Conservation (phyloP, 495 filamentous ascomycete species). For the Penicillium robsamsonii region DNA sequence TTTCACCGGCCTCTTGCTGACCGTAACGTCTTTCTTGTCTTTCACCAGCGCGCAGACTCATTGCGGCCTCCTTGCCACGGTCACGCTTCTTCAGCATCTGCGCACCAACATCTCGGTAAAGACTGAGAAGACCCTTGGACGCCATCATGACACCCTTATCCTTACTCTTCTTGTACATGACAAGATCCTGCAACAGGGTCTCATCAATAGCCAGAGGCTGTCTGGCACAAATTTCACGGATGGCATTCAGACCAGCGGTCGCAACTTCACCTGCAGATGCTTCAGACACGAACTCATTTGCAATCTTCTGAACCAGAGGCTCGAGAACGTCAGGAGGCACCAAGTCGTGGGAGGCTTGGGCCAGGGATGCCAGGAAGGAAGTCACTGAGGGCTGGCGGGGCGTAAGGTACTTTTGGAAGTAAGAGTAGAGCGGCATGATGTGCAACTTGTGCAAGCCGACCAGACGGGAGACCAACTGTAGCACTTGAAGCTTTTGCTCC, state of each 20-base stretch:
- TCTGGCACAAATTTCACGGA: conserved; percentile 86
- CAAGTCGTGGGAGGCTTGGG: conserved; percentile 85
- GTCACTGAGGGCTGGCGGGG: conserved; percentile 92
- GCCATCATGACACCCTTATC: conserved; percentile 99
- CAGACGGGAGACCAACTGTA: conserved; percentile 86
- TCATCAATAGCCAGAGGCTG: conserved; percentile 95
- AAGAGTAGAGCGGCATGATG: conserved; percentile 80
- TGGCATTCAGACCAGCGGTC: conserved; percentile 89
- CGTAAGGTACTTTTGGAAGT: conserved; percentile 80
- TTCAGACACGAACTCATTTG: conserved; percentile 97
- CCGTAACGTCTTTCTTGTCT: conserved; percentile 71
- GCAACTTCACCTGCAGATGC: conserved; percentile 88
- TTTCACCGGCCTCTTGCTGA: conserved; percentile 73
- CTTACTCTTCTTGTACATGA: conserved; percentile 94
- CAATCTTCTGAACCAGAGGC: conserved; percentile 90
- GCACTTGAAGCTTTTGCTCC: conserved; percentile 83
- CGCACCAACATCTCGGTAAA: conserved; percentile 87
- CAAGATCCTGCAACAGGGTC: conserved; percentile 91
- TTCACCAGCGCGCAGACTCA: conserved; percentile 69
- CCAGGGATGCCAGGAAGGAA: conserved; percentile 87
- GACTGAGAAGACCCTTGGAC: conserved; percentile 79
- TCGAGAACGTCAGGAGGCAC: conserved; percentile 93
- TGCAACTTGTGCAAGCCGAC: conserved; percentile 91
- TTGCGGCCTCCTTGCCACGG: conserved; percentile 88
- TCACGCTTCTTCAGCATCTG: conserved; percentile 88